Percentiles rank a stretch among this genome's conserved stretches.
These are phyloP conservation scores for Starmerella asiatica DNA, from an alignment of 805 yeast species.

Conservation along the genomic window DNA sequence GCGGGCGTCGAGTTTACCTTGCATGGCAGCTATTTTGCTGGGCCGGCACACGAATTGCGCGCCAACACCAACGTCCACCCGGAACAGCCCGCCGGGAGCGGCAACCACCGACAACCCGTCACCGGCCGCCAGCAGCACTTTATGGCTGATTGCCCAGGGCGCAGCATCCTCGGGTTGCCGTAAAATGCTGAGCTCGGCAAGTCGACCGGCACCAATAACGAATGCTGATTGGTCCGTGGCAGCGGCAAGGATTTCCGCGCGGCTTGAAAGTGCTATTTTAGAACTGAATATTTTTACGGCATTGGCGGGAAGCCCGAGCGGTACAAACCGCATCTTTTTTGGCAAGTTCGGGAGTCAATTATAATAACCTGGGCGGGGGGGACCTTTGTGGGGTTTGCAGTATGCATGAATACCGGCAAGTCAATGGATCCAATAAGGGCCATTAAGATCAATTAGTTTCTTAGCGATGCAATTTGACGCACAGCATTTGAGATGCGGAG, in stretches of 20 bases:
- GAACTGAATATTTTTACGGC: conserved; percentile 4
- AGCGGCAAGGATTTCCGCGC: conserved; percentile 7
- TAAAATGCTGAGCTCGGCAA: not conserved
- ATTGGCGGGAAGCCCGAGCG: conserved; percentile 9
- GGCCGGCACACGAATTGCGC: conserved; percentile 10
- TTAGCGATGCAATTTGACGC: too few species aligned
- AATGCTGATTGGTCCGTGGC: not conserved
- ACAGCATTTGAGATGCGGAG: too few species aligned
- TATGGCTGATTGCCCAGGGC: conserved; percentile 3
- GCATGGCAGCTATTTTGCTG: conserved; percentile 5
- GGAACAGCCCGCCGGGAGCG: conserved; percentile 10
- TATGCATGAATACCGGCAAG: too few species aligned
- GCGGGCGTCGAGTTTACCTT: conserved; percentile 2
- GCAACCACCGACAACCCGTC: conserved; percentile 1
- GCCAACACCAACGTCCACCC: conserved; percentile 13
- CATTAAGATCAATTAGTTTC: too few species aligned
- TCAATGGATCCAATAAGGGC: too few species aligned
- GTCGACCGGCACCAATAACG: conserved; percentile 4
- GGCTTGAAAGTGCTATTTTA: not conserved
- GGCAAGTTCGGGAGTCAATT: too few species aligned
- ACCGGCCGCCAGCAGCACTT: conserved; percentile 5
- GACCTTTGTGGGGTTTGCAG: too few species aligned
- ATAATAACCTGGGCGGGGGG: too few species aligned
- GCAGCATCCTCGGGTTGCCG: not conserved
- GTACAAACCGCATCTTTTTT: conserved; percentile 2